These are phyloP conservation scores for Plasmodium vivax DNA, from an alignment of 169 alveolate species.

Conservation along the genomic window DNA sequence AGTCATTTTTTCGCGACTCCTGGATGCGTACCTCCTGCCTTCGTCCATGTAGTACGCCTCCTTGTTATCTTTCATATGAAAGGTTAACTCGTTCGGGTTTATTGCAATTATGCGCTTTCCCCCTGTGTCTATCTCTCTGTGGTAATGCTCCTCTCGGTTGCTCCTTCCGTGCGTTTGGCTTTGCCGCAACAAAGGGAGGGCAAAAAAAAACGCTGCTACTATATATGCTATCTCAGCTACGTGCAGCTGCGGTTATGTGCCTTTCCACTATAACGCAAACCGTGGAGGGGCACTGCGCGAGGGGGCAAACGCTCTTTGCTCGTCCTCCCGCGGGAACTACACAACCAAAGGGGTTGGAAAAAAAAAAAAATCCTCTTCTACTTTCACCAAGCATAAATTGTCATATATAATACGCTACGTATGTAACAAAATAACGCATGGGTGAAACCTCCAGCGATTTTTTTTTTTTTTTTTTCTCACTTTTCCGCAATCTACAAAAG, in stretches of 20 bases:
- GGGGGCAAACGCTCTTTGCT: background rate
- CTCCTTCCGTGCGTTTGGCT: background rate
- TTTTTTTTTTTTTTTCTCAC: background rate
- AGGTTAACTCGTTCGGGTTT: background rate
- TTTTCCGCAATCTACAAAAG: background rate
- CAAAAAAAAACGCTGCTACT: background rate
- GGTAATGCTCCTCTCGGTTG: conserved; percentile 5
- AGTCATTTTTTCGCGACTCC: conserved; percentile 47
- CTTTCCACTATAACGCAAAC: background rate
- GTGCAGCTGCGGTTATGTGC: background rate
- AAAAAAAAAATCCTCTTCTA: background rate
- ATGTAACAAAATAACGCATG: background rate
- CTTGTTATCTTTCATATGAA: conserved; percentile 12
- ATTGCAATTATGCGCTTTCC: background rate
- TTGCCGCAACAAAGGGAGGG: background rate
- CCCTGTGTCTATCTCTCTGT: conserved; percentile 19
- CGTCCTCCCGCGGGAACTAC: background rate
- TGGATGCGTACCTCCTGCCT: conserved; percentile 15
- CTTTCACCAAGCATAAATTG: background rate
- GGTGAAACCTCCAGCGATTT: background rate
- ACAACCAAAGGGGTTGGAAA: background rate
- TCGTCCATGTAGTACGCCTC: conserved; percentile 21
- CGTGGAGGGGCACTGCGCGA: background rate
- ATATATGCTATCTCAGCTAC: background rate
- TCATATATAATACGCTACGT: background rate